Evolutionary conservation across 768 basidiomycete species (phyloP).

Genomic region (Botryobasidium botryosum): DNA sequence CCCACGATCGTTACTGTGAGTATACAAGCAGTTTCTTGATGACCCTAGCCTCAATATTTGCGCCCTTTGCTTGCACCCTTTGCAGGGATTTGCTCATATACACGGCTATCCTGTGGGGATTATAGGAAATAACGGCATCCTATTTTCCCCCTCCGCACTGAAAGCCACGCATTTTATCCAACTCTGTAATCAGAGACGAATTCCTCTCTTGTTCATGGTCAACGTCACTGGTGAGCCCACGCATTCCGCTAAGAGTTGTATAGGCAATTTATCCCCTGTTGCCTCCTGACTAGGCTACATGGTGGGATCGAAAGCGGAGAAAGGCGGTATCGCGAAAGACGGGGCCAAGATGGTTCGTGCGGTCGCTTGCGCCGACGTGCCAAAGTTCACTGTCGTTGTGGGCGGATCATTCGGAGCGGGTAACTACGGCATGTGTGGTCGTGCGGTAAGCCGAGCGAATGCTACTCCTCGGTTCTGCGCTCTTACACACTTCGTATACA

Average conservation of each 20-base stretch:
- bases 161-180: conserved; percentile 95
- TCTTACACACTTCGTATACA: conserved; percentile 18
- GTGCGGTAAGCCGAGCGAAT: conserved; percentile 48
- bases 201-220: conserved; percentile 83
- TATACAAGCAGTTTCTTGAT: conserved; percentile 7
- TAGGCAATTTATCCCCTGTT: not conserved
- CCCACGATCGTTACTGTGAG: conserved; percentile 73
- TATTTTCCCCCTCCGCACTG: conserved; percentile 83
- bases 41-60: conserved; percentile 6
- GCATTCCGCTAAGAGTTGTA: not conserved
- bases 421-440: conserved; percentile 91
- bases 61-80: not conserved
- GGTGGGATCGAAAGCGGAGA: conserved; percentile 92
- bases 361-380: conserved; percentile 84
- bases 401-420: conserved; percentile 92
- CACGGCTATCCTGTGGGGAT: conserved; percentile 86
- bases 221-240: conserved; percentile 62
- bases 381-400: conserved; percentile 83
- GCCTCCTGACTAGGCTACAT: conserved; percentile 47
- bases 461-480: not conserved
- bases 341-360: conserved; percentile 96
- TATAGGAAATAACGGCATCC: conserved; percentile 84
- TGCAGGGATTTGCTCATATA: conserved; percentile 70
- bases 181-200: conserved; percentile 77
- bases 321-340: conserved; percentile 88